phyloP scores from a whole-genome alignment of 306 rosid genomes.

The Sesbania bispinosa region DNA sequence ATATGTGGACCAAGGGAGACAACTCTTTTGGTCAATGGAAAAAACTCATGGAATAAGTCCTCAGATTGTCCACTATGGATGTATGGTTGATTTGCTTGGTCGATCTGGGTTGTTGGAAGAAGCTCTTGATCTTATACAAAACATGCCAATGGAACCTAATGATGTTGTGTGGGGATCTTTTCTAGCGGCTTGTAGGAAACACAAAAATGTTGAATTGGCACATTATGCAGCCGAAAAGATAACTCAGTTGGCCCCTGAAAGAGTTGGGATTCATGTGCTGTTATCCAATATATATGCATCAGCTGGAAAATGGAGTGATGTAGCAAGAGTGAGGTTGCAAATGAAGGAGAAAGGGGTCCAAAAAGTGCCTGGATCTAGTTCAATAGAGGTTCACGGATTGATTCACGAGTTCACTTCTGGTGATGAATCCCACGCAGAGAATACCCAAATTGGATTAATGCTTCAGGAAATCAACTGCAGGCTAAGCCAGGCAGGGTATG shows the following conservation, averaged over 20 bases:
- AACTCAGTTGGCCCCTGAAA: conserved; percentile 46
- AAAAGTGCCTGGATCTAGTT: conserved; percentile 70
- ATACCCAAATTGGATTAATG: conserved; percentile 46
- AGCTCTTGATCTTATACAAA: conserved; percentile 56
- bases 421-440: conserved; percentile 53
- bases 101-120: conserved; percentile 65
- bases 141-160: conserved; percentile 76
- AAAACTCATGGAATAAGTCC: conserved; percentile 44
- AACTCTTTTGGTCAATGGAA: conserved; percentile 57
- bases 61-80: conserved; percentile 67
- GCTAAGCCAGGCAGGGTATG: conserved; percentile 54
- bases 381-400: conserved; percentile 51
- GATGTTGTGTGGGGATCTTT: conserved; percentile 79
- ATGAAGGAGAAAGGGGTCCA: conserved; percentile 61
- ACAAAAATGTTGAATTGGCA: conserved; percentile 56
- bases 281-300: conserved; percentile 76
- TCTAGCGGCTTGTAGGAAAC: conserved; percentile 70
- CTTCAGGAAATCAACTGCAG: conserved; percentile 56
- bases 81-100: conserved; percentile 80
- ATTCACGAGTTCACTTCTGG: conserved; percentile 70
- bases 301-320: conserved; percentile 74
- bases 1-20: conserved; percentile 53
- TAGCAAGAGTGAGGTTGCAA: conserved; percentile 72
- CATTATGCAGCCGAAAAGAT: conserved; percentile 52
- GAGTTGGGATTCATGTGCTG: conserved; percentile 55